Percentiles rank a stretch among this genome's conserved stretches.
Evolutionary conservation across 2,329 filamentous ascomycete species (phyloP).

Genomic region (Pseudogymnoascus sp.): DNA sequence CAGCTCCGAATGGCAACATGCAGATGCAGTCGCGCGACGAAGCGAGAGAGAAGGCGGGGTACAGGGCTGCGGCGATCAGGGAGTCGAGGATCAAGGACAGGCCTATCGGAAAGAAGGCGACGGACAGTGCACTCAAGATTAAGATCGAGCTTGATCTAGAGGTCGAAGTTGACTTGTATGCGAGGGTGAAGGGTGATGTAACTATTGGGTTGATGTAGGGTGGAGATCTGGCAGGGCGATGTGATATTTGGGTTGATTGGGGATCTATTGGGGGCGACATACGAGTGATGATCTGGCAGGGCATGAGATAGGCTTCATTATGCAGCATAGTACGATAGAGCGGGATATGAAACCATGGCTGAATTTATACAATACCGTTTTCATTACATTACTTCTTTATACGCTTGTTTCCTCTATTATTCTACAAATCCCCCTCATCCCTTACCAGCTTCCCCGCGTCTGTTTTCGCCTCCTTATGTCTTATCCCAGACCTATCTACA

Average conservation of each 20-base stretch:
- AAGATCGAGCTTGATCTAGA: conserved; percentile 21
- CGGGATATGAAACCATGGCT: no score
- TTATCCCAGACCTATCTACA: no score
- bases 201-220: conserved; percentile 28
- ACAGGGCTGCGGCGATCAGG: conserved; percentile 13
- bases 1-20: neutral
- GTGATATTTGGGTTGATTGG: no score
- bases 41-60: neutral
- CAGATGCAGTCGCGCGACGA: neutral
- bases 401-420: no score
- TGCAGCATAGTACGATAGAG: no score
- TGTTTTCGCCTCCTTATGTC: no score
- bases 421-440: no score
- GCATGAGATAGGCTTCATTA: neutral
- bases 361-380: no score
- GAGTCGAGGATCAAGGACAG: conserved; percentile 19
- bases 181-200: conserved; percentile 28
- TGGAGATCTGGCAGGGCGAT: neutral
- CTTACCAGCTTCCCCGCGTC: no score
- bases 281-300: neutral
- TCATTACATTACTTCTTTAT: no score
- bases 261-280: no score
- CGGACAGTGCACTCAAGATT: conserved; percentile 16
- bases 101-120: conserved; percentile 7
- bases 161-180: conserved; percentile 21